phyloP scores from a whole-genome alignment of 208 protist genomes.

The Leptomonas seymouri region DNA sequence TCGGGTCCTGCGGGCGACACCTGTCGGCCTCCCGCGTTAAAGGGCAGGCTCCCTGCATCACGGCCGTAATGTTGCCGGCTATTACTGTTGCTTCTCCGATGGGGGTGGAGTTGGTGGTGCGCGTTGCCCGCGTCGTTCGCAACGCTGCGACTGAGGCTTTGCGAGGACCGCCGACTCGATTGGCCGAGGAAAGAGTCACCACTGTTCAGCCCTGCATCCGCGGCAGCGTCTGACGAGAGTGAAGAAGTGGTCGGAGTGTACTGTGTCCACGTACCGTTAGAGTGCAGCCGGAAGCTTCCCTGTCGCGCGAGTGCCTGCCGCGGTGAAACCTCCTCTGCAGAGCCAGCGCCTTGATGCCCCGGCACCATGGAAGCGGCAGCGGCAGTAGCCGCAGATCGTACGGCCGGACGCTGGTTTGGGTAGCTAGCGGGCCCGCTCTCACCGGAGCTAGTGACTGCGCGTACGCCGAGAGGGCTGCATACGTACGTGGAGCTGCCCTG shows the following conservation, averaged over 20 bases:
- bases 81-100: neutral
- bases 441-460: neutral
- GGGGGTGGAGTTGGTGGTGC: neutral
- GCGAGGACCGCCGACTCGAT: conserved; percentile 1
- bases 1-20: neutral
- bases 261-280: conserved; percentile 32
- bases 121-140: neutral
- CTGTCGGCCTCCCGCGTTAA: conserved; percentile 6
- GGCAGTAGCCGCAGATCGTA: neutral
- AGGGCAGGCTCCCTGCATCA: conserved; percentile 8
- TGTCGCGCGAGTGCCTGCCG: conserved; percentile 6
- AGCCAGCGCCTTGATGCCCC: neutral
- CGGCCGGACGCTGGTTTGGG: neutral
- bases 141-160: conserved; percentile 2
- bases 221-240: conserved; percentile 6
- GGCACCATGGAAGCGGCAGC: neutral
- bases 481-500: conserved; percentile 12
- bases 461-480: conserved; percentile 5
- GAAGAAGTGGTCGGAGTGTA: conserved; percentile 28
- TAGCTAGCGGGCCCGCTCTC: conserved; percentile 7
- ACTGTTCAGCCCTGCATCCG: neutral
- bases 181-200: conserved; percentile 8
- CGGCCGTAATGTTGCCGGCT: neutral
- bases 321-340: neutral
- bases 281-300: conserved; percentile 31